Percentiles rank a stretch among this genome's conserved stretches.
Evolutionary conservation across 305 asterid species (phyloP).

Genomic region (Plantago lanceolata): DNA sequence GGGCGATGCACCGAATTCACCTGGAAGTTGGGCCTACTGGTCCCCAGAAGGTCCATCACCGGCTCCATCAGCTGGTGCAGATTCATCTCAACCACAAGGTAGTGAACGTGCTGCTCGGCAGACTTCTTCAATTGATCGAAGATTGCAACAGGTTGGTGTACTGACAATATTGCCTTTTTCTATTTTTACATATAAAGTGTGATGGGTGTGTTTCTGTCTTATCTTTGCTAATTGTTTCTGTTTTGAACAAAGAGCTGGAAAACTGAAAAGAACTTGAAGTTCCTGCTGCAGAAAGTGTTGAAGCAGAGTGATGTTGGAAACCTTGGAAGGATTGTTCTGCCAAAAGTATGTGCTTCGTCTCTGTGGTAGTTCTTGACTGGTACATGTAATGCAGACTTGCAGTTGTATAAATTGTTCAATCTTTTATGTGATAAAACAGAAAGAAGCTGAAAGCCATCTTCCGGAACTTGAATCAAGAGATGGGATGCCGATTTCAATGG

Average conservation of each 20-base stretch:
- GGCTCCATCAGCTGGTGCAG: constrained; percentile 18
- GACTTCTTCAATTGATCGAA: constrained; percentile 32
- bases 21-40: constrained; percentile 41
- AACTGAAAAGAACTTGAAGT: constrained; percentile 72
- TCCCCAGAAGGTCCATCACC: constrained; percentile 24
- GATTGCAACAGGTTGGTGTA: constrained; percentile 44
- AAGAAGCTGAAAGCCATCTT: constrained; percentile 91
- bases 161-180: not conserved
- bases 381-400: too few relatives aligned
- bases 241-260: constrained; percentile 42
- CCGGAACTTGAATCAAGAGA: constrained; percentile 87
- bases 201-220: not conserved
- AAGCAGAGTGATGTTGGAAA: constrained; percentile 97
- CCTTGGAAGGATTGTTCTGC: constrained; percentile 89
- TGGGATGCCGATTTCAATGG: constrained; percentile 86
- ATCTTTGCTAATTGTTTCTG: not conserved
- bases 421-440: constrained; percentile 38
- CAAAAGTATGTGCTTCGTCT: constrained; percentile 45
- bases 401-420: not conserved
- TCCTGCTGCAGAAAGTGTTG: constrained; percentile 90
- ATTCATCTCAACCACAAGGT: constrained; percentile 22
- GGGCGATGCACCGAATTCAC: constrained; percentile 22
- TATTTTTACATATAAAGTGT: not conserved
- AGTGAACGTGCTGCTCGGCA: constrained; percentile 30
- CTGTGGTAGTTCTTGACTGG: not conserved